Conservation (phyloP, 2,329 filamentous ascomycete species). For the Colletotrichum tropicale region DNA sequence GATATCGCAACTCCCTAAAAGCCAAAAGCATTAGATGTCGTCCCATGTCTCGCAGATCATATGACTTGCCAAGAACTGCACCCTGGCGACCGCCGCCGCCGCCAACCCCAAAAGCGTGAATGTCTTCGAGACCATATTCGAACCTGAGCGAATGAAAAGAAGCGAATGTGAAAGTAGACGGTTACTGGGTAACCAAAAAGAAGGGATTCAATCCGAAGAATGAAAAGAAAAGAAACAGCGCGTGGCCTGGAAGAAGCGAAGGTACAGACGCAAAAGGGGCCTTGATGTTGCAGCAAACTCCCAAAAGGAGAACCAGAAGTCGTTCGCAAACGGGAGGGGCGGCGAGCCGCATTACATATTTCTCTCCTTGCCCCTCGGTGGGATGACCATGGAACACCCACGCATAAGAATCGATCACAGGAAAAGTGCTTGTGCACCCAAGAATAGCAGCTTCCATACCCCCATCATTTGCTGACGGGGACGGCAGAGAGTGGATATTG, state of each 20-base stretch:
- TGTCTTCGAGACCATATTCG: slow-evolving; percentile 12
- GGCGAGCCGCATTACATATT: slow-evolving; percentile 16
- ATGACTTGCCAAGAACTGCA: slow-evolving; percentile 19
- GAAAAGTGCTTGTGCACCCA: not conserved
- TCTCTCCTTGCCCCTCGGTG: not conserved
- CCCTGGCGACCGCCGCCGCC: slow-evolving; percentile 12
- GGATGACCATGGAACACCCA: not conserved
- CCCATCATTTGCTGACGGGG: not conserved
- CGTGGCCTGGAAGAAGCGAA: not conserved
- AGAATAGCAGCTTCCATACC: slow-evolving; percentile 3
- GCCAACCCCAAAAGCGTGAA: slow-evolving; percentile 9
- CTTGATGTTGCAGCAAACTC: not conserved
- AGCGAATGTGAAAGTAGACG: not conserved
- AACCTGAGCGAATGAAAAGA: slow-evolving; percentile 8
- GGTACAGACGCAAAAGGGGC: not conserved
- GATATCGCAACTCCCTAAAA: slow-evolving; percentile 45
- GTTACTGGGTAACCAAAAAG: not conserved
- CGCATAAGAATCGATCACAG: not conserved
- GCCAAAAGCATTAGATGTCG: not conserved
- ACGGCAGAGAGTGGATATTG: not conserved
- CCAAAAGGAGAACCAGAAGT: not conserved
- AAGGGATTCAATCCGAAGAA: slow-evolving; percentile 16
- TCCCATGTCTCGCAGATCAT: slow-evolving; percentile 3
- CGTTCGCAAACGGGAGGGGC: not conserved
- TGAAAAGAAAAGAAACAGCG: not conserved